These are phyloP conservation scores for Kokia cookei DNA, from an alignment of 441 rosid genomes.

Conservation along the genomic window DNA sequence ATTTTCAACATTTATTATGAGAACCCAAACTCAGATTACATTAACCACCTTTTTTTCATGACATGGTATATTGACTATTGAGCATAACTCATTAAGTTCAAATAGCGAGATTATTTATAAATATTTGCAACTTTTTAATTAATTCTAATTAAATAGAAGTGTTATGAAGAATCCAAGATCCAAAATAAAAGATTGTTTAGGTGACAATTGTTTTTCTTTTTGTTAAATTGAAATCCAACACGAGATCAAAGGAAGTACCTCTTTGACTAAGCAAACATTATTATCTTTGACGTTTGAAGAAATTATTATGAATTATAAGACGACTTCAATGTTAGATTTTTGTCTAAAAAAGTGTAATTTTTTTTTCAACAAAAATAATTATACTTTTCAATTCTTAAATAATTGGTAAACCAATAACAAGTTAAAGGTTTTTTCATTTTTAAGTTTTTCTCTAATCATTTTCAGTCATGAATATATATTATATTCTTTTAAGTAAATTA, in stretches of 20 bases:
- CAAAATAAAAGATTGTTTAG: not conserved
- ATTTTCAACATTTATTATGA: too few species aligned
- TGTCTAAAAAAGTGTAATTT: not conserved
- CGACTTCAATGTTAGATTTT: not conserved
- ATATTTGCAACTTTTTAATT: not conserved
- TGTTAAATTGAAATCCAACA: not conserved
- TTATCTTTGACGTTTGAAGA: not conserved
- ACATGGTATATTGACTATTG: not conserved
- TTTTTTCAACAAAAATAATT: not conserved
- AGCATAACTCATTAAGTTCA: not conserved
- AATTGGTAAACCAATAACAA: not conserved
- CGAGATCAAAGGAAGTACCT: not conserved
- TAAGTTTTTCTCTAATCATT: not conserved
- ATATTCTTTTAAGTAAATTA: too few species aligned
- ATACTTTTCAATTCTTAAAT: not conserved
- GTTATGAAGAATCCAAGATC: not conserved
- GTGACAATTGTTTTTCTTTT: not conserved
- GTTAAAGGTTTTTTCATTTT: not conserved
- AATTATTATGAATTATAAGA: not conserved
- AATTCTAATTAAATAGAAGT: not conserved
- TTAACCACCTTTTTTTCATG: not conserved
- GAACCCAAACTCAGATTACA: not conserved
- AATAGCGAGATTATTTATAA: not conserved
- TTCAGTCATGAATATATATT: too few species aligned
- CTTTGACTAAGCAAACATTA: not conserved